A percentile compares a stretch with the other conserved stretches of the same genome.
Conservation (phyloP, 2,329 filamentous ascomycete genomes). For the Fonsecaea monophora region DNA sequence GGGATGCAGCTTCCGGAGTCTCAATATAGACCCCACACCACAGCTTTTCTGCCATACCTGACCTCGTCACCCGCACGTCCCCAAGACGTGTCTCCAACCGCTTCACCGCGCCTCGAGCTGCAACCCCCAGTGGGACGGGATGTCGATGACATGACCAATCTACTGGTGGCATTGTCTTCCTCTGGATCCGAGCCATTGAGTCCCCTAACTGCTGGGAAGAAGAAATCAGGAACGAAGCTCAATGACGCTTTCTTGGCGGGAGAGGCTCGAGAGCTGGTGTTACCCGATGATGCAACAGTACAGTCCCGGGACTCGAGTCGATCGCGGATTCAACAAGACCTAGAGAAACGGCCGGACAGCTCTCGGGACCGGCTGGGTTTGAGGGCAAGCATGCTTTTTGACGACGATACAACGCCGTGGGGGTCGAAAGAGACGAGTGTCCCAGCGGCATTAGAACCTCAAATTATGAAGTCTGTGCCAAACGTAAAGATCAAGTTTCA, state of each 20-base stretch:
- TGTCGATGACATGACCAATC: not conserved
- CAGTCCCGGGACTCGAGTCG: slow-evolving; percentile 4
- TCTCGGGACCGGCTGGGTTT: slow-evolving; percentile 34
- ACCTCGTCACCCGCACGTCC: not conserved
- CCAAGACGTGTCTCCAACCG: not conserved
- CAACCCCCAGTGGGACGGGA: not conserved
- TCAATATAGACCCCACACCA: not conserved
- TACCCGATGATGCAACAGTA: slow-evolving; percentile 26
- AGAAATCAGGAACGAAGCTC: slow-evolving; percentile 4
- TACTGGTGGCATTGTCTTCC: slow-evolving; percentile 8
- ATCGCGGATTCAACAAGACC: slow-evolving; percentile 24
- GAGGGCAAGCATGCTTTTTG: slow-evolving; percentile 32
- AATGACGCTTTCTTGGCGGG: slow-evolving; percentile 37
- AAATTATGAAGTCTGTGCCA: not conserved
- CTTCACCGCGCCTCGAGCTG: not conserved
- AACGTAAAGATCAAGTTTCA: slow-evolving; percentile 26
- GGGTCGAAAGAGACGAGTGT: slow-evolving; percentile 20
- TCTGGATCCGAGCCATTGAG: slow-evolving; percentile 17
- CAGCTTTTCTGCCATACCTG: not conserved
- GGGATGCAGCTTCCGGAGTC: not conserved
- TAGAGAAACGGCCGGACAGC: slow-evolving; percentile 32
- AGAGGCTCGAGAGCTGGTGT: slow-evolving; percentile 35
- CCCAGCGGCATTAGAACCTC: slow-evolving; percentile 5
- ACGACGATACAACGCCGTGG: slow-evolving; percentile 35
- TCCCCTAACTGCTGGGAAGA: slow-evolving; percentile 6